Conservation (phyloP, 306 rosid genomes). For the Cicer pinnatifidum region DNA sequence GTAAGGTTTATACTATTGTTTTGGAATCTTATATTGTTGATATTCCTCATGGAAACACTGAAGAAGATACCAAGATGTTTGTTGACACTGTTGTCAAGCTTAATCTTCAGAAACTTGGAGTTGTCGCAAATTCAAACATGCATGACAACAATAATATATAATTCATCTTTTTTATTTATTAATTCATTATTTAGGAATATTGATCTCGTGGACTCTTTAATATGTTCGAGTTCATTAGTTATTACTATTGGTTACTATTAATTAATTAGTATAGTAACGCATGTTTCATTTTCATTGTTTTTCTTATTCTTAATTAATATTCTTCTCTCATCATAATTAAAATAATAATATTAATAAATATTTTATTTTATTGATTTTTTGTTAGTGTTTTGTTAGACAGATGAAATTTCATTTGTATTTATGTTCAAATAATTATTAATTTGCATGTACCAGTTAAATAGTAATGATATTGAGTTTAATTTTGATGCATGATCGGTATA, state of each 20-base stretch:
- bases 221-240: constrained; percentile 17
- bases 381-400: neutral
- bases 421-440: no score
- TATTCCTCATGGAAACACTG: constrained; percentile 86
- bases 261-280: neutral
- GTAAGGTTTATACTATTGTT: constrained; percentile 64
- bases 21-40: constrained; percentile 86
- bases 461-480: no score
- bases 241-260: constrained; percentile 1
- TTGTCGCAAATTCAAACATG: constrained; percentile 50
- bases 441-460: no score
- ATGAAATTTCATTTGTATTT: no score
- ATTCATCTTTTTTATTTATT: neutral
- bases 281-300: constrained; percentile 36
- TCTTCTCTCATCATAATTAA: neutral
- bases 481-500: no score
- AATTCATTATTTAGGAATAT: neutral
- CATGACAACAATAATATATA: constrained; percentile 42
- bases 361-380: neutral
- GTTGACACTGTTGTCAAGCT: constrained; percentile 83
- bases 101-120: constrained; percentile 87
- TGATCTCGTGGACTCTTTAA: neutral
- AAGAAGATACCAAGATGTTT: constrained; percentile 88
- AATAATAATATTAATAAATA: neutral
- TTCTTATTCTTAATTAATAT: neutral